Conservation (phyloP, 129 eudicot species). For the Cynara cardunculus region DNA sequence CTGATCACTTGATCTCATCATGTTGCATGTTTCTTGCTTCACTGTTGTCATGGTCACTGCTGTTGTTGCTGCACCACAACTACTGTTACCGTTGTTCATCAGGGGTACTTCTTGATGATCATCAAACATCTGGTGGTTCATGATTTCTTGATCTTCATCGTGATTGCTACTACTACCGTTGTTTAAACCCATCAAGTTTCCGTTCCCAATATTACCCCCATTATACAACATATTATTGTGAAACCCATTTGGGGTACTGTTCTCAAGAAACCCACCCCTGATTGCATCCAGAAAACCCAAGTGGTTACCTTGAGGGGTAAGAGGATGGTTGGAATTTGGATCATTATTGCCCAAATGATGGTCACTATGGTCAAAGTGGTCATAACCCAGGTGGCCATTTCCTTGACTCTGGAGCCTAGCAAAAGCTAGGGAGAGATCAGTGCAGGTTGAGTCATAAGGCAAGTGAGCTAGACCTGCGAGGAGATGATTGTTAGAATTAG, state of each 20-base stretch:
- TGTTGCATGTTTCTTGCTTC: slow-evolving; percentile 54
- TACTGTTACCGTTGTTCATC: slow-evolving; percentile 10
- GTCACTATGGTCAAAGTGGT: slow-evolving; percentile 33
- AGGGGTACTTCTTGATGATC: slow-evolving; percentile 23
- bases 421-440: slow-evolving; percentile 66
- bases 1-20: slow-evolving; percentile 5
- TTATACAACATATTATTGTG: slow-evolving; percentile 35
- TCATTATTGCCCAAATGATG: slow-evolving; percentile 7
- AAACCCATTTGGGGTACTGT: slow-evolving; percentile 19
- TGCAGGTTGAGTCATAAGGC: slow-evolving; percentile 55
- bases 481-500: slow-evolving; percentile 25
- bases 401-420: slow-evolving; percentile 67
- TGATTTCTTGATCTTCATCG: slow-evolving; percentile 29
- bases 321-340: neutral
- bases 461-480: slow-evolving; percentile 30
- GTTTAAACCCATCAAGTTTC: slow-evolving; percentile 37
- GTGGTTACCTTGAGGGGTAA: neutral
- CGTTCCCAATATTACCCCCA: slow-evolving; percentile 32
- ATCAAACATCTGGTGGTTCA: slow-evolving; percentile 23
- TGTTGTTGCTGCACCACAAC: slow-evolving; percentile 38
- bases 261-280: slow-evolving; percentile 47
- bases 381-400: slow-evolving; percentile 42
- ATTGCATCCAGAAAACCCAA: slow-evolving; percentile 50
- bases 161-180: slow-evolving; percentile 9
- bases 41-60: slow-evolving; percentile 51